Percentiles rank a stretch among this genome's conserved stretches.
phyloP scores from a whole-genome alignment of 164 flowering plant genomes.

The Liquidambar formosana region DNA sequence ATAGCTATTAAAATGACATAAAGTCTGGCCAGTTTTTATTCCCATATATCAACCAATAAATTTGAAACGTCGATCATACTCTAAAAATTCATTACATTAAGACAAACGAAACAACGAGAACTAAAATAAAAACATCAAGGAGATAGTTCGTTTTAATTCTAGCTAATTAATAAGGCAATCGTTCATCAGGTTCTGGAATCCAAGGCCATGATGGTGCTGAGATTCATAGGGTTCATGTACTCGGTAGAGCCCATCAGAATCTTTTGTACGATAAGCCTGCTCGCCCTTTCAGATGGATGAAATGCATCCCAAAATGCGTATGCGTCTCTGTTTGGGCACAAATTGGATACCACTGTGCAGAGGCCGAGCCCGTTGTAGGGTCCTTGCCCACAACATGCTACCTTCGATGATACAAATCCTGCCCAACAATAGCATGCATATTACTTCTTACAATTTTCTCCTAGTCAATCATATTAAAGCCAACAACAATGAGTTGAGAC shows the following conservation, averaged over 20 bases:
- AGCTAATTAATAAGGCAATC: neutral
- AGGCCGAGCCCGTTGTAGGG: conserved; percentile 52
- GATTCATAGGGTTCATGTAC: conserved; percentile 82
- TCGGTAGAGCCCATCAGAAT: conserved; percentile 42
- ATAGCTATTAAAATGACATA: too few species aligned
- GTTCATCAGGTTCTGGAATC: conserved; percentile 45
- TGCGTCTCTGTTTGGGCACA: conserved; percentile 58
- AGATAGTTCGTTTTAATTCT: too few species aligned
- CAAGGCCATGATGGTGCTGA: conserved; percentile 65
- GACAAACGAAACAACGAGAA: too few species aligned
- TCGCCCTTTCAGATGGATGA: conserved; percentile 77
- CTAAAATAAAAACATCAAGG: neutral
- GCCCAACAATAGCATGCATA: too few species aligned
- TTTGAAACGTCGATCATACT: neutral
- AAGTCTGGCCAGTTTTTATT: too few species aligned
- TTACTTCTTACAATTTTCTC: too few species aligned
- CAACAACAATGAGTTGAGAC: too few species aligned
- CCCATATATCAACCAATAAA: too few species aligned
- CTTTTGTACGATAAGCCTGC: conserved; percentile 47
- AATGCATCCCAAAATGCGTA: conserved; percentile 79
- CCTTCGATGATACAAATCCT: conserved; percentile 51
- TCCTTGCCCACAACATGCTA: conserved; percentile 54
- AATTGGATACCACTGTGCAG: conserved; percentile 46
- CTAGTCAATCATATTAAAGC: too few species aligned
- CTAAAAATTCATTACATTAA: neutral